phyloP scores from a whole-genome alignment of 2,329 filamentous ascomycete genomes.

The Penicillium expansum region DNA sequence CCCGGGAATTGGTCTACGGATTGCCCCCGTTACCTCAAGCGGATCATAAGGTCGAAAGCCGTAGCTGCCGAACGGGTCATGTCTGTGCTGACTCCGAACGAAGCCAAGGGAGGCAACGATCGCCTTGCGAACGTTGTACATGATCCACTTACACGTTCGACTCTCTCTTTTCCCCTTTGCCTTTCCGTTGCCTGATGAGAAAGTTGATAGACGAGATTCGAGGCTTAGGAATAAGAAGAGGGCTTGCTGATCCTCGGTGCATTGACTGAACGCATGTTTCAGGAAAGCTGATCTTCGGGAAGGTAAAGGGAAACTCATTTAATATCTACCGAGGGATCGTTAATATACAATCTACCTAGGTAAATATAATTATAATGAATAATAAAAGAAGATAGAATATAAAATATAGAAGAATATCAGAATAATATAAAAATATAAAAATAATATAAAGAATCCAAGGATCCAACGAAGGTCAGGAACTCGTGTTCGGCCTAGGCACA shows the following conservation, averaged over 20 bases:
- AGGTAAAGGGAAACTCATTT: too few species aligned
- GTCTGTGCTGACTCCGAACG: neutral
- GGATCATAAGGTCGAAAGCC: neutral
- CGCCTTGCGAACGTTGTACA: slow-evolving; percentile 2
- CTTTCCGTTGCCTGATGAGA: neutral
- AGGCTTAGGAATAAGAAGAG: neutral
- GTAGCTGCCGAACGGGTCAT: slow-evolving; percentile 9
- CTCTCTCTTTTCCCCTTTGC: neutral
- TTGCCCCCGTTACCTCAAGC: neutral
- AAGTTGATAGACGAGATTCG: neutral
- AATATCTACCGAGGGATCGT: too few species aligned
- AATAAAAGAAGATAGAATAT: too few species aligned
- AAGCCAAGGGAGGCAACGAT: neutral
- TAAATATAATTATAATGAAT: too few species aligned
- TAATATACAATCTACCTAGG: too few species aligned
- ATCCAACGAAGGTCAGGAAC: slow-evolving; percentile 1
- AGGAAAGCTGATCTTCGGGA: slow-evolving; percentile 18
- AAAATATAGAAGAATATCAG: too few species aligned
- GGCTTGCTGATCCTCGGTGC: slow-evolving; percentile 16
- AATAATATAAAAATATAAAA: too few species aligned
- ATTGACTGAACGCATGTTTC: slow-evolving; percentile 18
- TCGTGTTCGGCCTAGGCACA: neutral
- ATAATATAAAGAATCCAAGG: too few species aligned
- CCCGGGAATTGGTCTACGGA: neutral
- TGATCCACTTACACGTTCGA: neutral